A percentile compares a stretch with the other conserved stretches of the same genome.
Conservation (phyloP, 148 eudicot genomes). For the Vaccinium vitisidaea region DNA sequence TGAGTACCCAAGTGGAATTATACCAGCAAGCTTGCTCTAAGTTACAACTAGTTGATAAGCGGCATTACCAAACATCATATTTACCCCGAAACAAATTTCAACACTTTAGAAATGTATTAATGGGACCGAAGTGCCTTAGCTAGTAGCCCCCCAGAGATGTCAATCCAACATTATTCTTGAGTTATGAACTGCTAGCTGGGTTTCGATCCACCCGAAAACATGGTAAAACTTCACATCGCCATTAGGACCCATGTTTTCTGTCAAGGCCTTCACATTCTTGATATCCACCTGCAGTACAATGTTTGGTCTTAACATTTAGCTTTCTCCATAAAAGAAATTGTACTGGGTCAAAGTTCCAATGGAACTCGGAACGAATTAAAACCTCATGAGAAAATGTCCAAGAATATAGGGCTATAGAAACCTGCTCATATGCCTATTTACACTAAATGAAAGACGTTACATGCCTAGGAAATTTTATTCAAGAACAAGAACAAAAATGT, state of each 20-base stretch:
- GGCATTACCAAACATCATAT: no score
- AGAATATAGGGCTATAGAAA: neutral
- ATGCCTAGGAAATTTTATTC: neutral
- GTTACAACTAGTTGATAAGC: no score
- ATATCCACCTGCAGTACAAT: neutral
- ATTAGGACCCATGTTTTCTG: neutral
- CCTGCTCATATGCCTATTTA: neutral
- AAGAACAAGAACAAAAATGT: neutral
- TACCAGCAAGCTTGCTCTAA: neutral
- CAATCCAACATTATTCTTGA: neutral
- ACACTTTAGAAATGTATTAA: neutral
- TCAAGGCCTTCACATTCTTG: neutral
- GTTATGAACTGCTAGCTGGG: neutral
- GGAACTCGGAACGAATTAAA: neutral
- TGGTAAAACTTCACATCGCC: neutral
- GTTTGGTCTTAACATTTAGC: neutral
- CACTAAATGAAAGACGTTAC: neutral
- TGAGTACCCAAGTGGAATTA: neutral
- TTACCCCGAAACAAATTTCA: neutral
- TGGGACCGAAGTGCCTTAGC: neutral
- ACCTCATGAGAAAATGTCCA: neutral
- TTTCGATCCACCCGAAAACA: neutral
- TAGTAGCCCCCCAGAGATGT: neutral
- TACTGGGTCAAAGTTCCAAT: neutral
- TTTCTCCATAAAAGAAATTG: neutral